Conservation (phyloP, 1,284 basidiomycete genomes). For the Irpex lacteus region DNA sequence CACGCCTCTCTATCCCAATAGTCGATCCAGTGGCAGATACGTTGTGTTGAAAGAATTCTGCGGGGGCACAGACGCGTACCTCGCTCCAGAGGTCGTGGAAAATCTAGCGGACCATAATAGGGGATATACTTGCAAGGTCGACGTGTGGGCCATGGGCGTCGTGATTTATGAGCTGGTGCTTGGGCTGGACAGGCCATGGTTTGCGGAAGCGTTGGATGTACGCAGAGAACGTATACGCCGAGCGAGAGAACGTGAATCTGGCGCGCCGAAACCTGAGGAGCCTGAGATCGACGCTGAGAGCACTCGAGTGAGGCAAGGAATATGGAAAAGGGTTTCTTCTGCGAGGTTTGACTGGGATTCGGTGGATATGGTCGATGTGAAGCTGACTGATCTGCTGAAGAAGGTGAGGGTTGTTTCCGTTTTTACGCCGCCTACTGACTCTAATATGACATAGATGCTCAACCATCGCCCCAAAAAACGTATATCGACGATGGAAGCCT, state of each 20-base stretch:
- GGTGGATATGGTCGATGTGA: not conserved
- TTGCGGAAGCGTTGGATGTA: not conserved
- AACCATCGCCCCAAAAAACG: not conserved
- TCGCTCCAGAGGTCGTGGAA: constrained; percentile 9
- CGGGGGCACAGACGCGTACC: constrained; percentile 10
- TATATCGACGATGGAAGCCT: not conserved
- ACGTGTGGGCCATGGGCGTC: constrained; percentile 13
- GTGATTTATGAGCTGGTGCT: not conserved
- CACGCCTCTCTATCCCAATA: not conserved
- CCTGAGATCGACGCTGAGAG: not conserved
- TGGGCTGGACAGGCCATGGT: not conserved
- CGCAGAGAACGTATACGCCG: not conserved
- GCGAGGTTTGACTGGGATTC: not conserved
- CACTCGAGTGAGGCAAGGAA: not conserved
- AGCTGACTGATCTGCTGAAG: not conserved
- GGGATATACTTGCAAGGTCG: not conserved
- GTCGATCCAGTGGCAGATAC: not conserved
- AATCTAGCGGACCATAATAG: not conserved
- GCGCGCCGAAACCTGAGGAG: not conserved
- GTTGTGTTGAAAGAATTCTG: not conserved
- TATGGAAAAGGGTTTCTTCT: not conserved
- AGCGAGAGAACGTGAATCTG: not conserved
- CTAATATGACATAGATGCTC: not conserved
- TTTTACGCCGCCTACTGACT: not conserved
- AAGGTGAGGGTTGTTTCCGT: not conserved